Evolutionary conservation across 2,329 filamentous ascomycete species (phyloP).

Genomic region (Xylaria multiplex): DNA sequence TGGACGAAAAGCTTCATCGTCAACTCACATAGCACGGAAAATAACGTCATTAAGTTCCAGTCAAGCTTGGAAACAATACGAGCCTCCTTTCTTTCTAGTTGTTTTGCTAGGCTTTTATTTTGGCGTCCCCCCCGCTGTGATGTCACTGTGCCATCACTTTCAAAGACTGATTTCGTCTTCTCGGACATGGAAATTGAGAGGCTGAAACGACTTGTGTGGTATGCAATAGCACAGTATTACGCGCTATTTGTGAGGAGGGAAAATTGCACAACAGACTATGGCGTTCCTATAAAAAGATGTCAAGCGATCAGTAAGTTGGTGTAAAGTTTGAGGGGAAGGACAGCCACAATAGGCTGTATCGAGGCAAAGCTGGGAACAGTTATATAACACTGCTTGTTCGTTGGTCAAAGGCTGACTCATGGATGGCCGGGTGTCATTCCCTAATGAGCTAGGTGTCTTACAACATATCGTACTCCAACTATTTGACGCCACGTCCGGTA

Average conservation of each 20-base stretch:
- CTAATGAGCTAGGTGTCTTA: not conserved
- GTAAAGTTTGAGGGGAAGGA: not conserved
- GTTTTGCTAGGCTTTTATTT: constrained; percentile 1
- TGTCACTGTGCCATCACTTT: not conserved
- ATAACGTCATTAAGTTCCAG: constrained; percentile 42
- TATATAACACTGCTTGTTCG: not conserved
- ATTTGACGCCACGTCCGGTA: not conserved
- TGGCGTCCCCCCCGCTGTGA: constrained; percentile 4
- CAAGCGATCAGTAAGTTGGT: not conserved
- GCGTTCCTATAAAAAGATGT: constrained; percentile 10
- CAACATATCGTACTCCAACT: not conserved
- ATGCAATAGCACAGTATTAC: not conserved
- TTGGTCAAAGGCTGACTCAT: not conserved
- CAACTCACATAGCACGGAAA: constrained; percentile 44
- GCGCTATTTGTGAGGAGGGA: not conserved
- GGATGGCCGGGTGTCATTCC: not conserved
- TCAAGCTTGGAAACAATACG: constrained; percentile 43
- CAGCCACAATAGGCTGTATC: not conserved
- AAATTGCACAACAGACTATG: not conserved
- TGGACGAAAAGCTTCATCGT: not conserved
- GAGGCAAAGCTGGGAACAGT: not conserved
- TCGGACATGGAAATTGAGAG: constrained; percentile 13
- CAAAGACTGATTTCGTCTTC: not conserved
- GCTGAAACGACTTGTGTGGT: not conserved
- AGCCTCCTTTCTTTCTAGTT: constrained; percentile 32